Conservation (phyloP, 495 filamentous ascomycete genomes). For the Trichoderma virens region DNA sequence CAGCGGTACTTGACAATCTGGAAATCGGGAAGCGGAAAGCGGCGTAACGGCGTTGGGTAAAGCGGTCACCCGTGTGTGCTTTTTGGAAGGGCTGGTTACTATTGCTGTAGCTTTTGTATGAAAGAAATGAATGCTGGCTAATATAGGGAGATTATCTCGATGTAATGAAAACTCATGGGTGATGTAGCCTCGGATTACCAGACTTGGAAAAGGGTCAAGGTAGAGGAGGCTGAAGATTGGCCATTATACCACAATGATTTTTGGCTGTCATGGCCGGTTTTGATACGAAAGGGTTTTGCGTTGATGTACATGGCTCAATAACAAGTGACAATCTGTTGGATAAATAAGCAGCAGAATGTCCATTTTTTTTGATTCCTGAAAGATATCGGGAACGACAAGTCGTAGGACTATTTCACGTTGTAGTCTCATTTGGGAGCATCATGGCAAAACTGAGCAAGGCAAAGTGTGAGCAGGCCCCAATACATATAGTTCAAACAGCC, state of each 20-base stretch:
- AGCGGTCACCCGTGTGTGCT: neutral
- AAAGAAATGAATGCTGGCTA: neutral
- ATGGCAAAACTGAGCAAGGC: too few relatives aligned
- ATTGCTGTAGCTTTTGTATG: neutral
- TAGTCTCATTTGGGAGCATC: neutral
- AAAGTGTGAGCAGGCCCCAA: too few relatives aligned
- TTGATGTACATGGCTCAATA: neutral
- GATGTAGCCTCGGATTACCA: neutral
- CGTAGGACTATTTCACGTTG: too few relatives aligned
- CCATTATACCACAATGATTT: neutral
- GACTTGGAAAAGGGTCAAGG: neutral
- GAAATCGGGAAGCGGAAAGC: neutral
- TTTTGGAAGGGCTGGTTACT: neutral
- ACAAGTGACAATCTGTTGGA: neutral
- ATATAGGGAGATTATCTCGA: neutral
- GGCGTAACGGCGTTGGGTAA: conserved; percentile 5
- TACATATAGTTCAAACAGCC: too few relatives aligned
- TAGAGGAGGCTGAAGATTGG: neutral
- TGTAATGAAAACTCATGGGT: neutral
- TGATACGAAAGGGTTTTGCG: neutral
- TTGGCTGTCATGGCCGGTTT: neutral
- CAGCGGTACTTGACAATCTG: neutral
- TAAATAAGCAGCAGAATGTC: too few relatives aligned
- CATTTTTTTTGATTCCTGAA: neutral
- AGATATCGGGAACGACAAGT: too few relatives aligned